Evolutionary conservation across 1,284 basidiomycete genomes (phyloP).

Genomic region (Mycena sp.): DNA sequence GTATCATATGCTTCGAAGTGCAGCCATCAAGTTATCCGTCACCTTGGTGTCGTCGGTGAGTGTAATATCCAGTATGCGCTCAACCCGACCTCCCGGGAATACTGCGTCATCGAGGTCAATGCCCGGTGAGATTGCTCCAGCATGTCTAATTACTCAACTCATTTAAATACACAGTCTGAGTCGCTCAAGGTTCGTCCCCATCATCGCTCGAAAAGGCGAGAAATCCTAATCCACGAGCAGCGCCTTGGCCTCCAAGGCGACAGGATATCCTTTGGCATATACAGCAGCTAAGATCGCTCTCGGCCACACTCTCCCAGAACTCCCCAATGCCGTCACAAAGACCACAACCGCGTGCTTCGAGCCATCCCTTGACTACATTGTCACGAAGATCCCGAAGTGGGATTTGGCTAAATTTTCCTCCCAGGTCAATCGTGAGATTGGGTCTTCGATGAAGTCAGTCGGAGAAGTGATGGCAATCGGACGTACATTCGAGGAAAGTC

Average conservation of each 20-base stretch:
- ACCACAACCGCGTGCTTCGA: slow-evolving; percentile 99
- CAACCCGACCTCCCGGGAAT: slow-evolving; percentile 92
- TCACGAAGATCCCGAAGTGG: slow-evolving; percentile 99
- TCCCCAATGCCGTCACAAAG: slow-evolving; percentile 99
- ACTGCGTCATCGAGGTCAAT: slow-evolving; percentile 98
- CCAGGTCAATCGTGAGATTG: slow-evolving; percentile 95
- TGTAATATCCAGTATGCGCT: slow-evolving; percentile 99
- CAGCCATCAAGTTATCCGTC: slow-evolving; percentile 97
- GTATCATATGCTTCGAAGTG: slow-evolving; percentile 99
- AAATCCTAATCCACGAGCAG: slow-evolving; percentile 45
- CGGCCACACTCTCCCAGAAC: slow-evolving; percentile 96
- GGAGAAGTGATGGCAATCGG: slow-evolving; percentile 99
- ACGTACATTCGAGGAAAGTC: slow-evolving; percentile 97
- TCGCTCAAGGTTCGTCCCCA: slow-evolving; percentile 60
- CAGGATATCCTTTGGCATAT: slow-evolving; percentile 98
- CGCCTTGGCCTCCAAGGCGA: slow-evolving; percentile 98
- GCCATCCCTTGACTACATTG: slow-evolving; percentile 99
- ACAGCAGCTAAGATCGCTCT: slow-evolving; percentile 99
- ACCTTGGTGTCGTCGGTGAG: slow-evolving; percentile 98
- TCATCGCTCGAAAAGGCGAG: not conserved
- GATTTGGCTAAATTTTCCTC: slow-evolving; percentile 96
- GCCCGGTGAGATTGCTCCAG: slow-evolving; percentile 68
- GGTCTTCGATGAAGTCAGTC: slow-evolving; percentile 99
- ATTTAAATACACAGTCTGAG: slow-evolving; percentile 58
- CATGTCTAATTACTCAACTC: slow-evolving; percentile 14